Conservation (phyloP, 2,329 filamentous ascomycete genomes). For the Hypoxylon sp. region DNA sequence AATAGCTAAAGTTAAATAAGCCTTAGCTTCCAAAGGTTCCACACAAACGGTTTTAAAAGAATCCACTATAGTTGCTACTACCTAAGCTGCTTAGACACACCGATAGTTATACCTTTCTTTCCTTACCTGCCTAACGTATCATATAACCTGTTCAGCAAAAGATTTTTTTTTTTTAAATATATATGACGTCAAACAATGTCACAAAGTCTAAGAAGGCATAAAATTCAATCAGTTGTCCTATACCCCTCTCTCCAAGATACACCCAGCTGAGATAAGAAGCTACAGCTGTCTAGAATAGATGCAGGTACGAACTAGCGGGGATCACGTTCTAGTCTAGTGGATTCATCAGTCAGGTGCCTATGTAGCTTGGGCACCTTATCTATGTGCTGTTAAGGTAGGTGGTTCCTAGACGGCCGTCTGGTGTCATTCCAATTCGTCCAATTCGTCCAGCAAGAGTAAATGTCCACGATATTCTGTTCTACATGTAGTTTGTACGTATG, state of each 20-base stretch:
- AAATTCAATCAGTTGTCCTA: not conserved
- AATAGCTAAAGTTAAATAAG: not conserved
- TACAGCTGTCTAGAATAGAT: conserved; percentile 25
- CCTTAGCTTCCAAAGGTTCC: conserved; percentile 6
- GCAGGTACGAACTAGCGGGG: conserved; percentile 44
- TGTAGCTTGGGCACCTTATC: conserved; percentile 33
- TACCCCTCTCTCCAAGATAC: conserved; percentile 2
- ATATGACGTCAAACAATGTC: not conserved
- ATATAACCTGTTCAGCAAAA: not conserved
- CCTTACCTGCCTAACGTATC: not conserved
- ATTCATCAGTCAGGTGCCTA: conserved; percentile 40
- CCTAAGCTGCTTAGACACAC: not conserved
- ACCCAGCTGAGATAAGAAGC: conserved; percentile 18
- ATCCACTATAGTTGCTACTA: conserved; percentile 8
- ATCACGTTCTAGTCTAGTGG: conserved; percentile 36
- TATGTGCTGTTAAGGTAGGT: conserved; percentile 22
- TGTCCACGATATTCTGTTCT: conserved; percentile 12
- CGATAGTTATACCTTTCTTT: conserved; percentile 6
- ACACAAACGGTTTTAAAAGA: conserved; percentile 9
- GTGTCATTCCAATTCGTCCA: conserved; percentile 37
- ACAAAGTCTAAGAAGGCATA: not conserved
- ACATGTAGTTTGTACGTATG: not conserved
- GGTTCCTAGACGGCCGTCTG: conserved; percentile 23
- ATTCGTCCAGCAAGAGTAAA: conserved; percentile 21
- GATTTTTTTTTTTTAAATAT: not conserved